Percentiles rank a stretch among this genome's conserved stretches.
Conservation (phyloP, 768 basidiomycete genomes). For the Boletus barrowsii region DNA sequence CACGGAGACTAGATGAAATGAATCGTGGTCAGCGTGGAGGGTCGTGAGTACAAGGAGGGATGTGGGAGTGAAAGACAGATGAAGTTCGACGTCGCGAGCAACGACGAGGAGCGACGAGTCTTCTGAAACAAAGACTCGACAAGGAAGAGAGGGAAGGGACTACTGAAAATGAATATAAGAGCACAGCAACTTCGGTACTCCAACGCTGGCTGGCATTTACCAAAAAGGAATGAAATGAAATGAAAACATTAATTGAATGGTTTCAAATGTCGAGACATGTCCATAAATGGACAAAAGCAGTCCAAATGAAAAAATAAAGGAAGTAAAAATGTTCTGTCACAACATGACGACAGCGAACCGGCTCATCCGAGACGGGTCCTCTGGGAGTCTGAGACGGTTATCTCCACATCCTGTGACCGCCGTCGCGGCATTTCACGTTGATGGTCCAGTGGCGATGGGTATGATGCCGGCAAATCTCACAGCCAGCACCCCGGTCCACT, state of each 20-base stretch:
- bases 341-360: slow-evolving; percentile 21
- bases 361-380: slow-evolving; percentile 28
- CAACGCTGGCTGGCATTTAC: slow-evolving; percentile 13
- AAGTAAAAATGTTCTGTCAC: slow-evolving; percentile 12
- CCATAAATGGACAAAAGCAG: slow-evolving; percentile 11
- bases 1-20: slow-evolving; percentile 26
- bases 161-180: slow-evolving; percentile 33
- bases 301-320: slow-evolving; percentile 7
- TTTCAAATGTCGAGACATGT: slow-evolving; percentile 11
- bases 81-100: slow-evolving; percentile 18
- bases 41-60: slow-evolving; percentile 31
- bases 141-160: slow-evolving; percentile 21
- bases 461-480: slow-evolving; percentile 21
- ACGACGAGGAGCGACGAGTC: slow-evolving; percentile 25
- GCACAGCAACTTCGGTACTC: slow-evolving; percentile 24
- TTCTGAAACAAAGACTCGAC: slow-evolving; percentile 24
- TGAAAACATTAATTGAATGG: slow-evolving; percentile 2
- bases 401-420: slow-evolving; percentile 17
- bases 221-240: slow-evolving; percentile 7
- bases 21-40: slow-evolving; percentile 40
- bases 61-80: slow-evolving; percentile 19
- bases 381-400: slow-evolving; percentile 20
- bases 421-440: slow-evolving; percentile 12
- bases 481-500: slow-evolving; percentile 4
- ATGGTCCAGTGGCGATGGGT: slow-evolving; percentile 7